phyloP scores from a whole-genome alignment of 2,329 filamentous ascomycete genomes.

The Gaeumannomyces tritici region DNA sequence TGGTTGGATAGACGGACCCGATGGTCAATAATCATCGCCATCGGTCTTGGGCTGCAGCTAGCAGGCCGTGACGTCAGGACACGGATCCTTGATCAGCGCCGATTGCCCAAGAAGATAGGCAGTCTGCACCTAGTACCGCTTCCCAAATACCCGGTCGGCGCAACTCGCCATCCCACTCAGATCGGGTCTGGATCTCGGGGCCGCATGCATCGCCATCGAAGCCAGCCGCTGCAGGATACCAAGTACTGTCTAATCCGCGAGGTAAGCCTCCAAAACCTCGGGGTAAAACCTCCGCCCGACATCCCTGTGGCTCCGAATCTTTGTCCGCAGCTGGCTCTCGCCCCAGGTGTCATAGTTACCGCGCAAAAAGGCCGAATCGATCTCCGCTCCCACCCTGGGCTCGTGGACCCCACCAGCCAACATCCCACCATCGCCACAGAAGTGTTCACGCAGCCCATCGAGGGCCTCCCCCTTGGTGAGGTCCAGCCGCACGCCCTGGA shows the following conservation, averaged over 20 bases:
- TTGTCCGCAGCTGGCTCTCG: constrained; percentile 42
- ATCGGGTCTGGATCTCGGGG: no score
- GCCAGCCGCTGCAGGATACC: background rate
- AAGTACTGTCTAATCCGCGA: background rate
- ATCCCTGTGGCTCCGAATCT: constrained; percentile 39
- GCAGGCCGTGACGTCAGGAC: no score
- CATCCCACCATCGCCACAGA: constrained; percentile 11
- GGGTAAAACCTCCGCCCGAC: constrained; percentile 36
- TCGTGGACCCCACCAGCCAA: constrained; percentile 13
- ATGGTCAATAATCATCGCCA: no score
- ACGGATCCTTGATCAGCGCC: no score
- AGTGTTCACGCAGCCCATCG: constrained; percentile 26
- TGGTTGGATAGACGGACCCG: no score
- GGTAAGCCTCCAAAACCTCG: constrained; percentile 29
- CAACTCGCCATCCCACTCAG: no score
- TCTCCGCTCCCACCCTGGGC: constrained; percentile 22
- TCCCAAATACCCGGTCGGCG: no score
- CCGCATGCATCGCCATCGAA: no score
- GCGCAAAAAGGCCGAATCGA: constrained; percentile 39
- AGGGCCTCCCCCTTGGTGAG: constrained; percentile 34
- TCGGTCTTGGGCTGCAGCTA: no score
- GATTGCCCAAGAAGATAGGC: no score
- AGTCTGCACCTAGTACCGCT: no score
- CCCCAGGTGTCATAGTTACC: constrained; percentile 45
- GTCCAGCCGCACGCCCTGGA: constrained; percentile 37